Evolutionary conservation across 805 yeast genomes (phyloP).

Genomic region (Saturnispora bothae): DNA sequence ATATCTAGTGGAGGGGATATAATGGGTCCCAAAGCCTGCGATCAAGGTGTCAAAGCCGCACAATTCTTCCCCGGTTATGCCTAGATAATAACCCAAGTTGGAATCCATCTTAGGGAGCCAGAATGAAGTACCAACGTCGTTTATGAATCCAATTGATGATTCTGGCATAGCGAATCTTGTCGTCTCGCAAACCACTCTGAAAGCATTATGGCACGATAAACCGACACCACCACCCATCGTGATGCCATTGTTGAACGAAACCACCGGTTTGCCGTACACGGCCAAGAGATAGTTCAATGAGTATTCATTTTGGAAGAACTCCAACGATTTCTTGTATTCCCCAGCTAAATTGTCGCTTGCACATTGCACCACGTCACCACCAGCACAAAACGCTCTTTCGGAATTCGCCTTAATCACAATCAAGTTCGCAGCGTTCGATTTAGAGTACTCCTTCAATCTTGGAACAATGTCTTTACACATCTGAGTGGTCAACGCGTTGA

Average conservation of each 20-base stretch:
- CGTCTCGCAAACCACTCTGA: slow-evolving; percentile 85
- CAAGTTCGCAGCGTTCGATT: slow-evolving; percentile 52
- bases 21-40: slow-evolving; percentile 87
- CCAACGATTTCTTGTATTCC: slow-evolving; percentile 38
- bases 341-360: slow-evolving; percentile 48
- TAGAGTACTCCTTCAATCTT: slow-evolving; percentile 65
- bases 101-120: slow-evolving; percentile 77
- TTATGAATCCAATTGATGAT: slow-evolving; percentile 90
- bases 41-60: slow-evolving; percentile 72
- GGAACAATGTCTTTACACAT: slow-evolving; percentile 70
- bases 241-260: slow-evolving; percentile 82
- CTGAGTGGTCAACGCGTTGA: slow-evolving; percentile 70
- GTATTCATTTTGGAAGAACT: slow-evolving; percentile 74
- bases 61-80: slow-evolving; percentile 75
- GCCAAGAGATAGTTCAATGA: slow-evolving; percentile 69
- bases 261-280: slow-evolving; percentile 77
- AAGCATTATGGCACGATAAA: slow-evolving; percentile 78
- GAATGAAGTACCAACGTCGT: slow-evolving; percentile 92
- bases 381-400: slow-evolving; percentile 83
- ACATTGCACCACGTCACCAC: slow-evolving; percentile 86
- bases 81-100: slow-evolving; percentile 74
- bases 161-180: slow-evolving; percentile 97
- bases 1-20: slow-evolving; percentile 57
- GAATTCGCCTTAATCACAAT: slow-evolving; percentile 56
- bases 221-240: slow-evolving; percentile 99